A percentile compares a stretch with the other conserved stretches of the same genome.
Evolutionary conservation across 169 alveolate species (phyloP).

Genomic region (Plasmodium gonderi): DNA sequence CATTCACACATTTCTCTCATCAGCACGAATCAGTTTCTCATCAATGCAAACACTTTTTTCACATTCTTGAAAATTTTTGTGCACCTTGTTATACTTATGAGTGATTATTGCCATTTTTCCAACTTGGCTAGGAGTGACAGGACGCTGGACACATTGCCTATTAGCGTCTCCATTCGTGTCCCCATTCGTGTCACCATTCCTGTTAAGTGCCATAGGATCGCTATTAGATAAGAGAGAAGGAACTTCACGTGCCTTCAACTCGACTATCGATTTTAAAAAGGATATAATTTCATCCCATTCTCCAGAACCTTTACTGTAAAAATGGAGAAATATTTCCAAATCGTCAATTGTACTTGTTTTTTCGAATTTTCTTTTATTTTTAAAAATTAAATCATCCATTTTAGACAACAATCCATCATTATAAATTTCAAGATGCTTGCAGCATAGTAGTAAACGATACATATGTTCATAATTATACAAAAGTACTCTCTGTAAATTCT

Average conservation of each 20-base stretch:
- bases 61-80: constrained; percentile 18
- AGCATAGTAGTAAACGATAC: constrained; percentile 26
- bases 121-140: neutral
- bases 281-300: constrained; percentile 61
- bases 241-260: neutral
- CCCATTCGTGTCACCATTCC: too few relatives aligned
- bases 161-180: neutral
- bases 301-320: constrained; percentile 12
- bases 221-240: too few relatives aligned
- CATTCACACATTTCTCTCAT: neutral
- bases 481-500: constrained; percentile 1
- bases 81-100: constrained; percentile 43
- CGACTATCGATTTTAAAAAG: neutral
- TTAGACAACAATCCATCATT: constrained; percentile 49
- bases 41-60: neutral
- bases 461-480: constrained; percentile 22
- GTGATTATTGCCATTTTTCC: constrained; percentile 3
- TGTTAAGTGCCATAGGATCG: too few relatives aligned
- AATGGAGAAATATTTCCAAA: constrained; percentile 22
- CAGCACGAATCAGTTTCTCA: neutral
- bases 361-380: constrained; percentile 45
- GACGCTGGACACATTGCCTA: neutral
- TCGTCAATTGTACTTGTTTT: constrained; percentile 3
- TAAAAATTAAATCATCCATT: constrained; percentile 25
- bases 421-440: neutral